phyloP scores from a whole-genome alignment of 305 asterid genomes.

The Monarda citriodora region DNA sequence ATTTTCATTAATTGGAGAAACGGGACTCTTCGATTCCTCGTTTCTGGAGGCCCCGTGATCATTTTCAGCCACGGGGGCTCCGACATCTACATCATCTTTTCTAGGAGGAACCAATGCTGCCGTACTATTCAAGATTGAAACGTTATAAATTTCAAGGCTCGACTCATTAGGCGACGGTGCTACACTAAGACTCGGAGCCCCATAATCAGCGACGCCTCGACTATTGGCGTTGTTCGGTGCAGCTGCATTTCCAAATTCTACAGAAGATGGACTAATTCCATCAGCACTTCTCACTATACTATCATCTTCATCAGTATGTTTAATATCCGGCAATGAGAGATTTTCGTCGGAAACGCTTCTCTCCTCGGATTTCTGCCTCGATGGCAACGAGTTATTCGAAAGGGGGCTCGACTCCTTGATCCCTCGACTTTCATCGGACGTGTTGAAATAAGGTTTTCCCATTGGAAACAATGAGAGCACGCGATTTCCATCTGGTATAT shows the following conservation, averaged over 20 bases:
- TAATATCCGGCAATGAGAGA: not conserved
- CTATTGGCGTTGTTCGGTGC: not conserved
- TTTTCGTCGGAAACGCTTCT: conserved; percentile 13
- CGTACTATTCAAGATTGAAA: not conserved
- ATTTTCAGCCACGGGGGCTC: conserved; percentile 3
- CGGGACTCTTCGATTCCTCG: conserved; percentile 3
- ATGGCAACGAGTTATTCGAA: conserved; percentile 13
- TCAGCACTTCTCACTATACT: conserved; percentile 10
- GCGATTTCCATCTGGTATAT: conserved; percentile 44
- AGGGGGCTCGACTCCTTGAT: not conserved
- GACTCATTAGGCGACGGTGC: not conserved
- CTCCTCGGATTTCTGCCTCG: not conserved
- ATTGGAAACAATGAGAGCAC: conserved; percentile 32
- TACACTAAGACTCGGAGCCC: not conserved
- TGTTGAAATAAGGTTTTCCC: conserved; percentile 21
- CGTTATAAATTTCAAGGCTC: not conserved
- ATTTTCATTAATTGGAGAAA: not conserved
- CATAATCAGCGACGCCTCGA: not conserved
- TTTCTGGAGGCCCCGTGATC: conserved; percentile 5
- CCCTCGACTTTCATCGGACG: not conserved
- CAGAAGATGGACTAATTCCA: conserved; percentile 16
- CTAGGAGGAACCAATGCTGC: not conserved
- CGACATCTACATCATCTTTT: not conserved
- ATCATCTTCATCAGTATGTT: conserved; percentile 8
- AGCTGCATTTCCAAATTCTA: not conserved